Base-by-base conservation (phyloP, 345 rosid species). In the Corchorus olitorius region DNA sequence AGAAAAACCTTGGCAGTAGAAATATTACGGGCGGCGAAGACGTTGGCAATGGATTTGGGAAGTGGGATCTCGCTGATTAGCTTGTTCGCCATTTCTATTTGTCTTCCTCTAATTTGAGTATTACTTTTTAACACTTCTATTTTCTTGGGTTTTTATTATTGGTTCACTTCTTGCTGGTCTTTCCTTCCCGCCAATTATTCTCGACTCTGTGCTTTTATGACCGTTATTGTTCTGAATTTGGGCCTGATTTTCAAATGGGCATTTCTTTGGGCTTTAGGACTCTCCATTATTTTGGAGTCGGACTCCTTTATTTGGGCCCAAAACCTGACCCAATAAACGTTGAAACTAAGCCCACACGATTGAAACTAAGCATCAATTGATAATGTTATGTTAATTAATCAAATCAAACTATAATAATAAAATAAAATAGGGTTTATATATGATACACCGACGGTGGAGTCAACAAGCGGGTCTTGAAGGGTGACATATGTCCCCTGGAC, bases 21-120 rank as follows among this genome's bases (percentile, higher is more conserved):
- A 84, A 91, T 87, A 84, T 90, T 92, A 8, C 92, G 90, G 53
- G 97, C 97, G 22, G 94, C 76, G 87, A 94, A 91, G 54, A 92
- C 70, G 64, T 86, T 84, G 33, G 91, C 82, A 50, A 89, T 85
- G 61, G 84, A 84, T 73, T 52, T 83, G 45, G 84, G 91, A 22
- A 94, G 92, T 14, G 84, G 83, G 78, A 92, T 85, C 74, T 89
- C 94, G 50, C 84, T 76, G 84, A 94, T 88, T 78, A 77, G 81
- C 85, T 86, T 91, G 84, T 84, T 89, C 79, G 97, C 92, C 94
- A 88, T 89, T 4, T 54, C 43, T 43, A 27, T 49, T 69, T 67
- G 13, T 49, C 41, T 49, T 27, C 56, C 8, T 68, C 27, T 55
- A 68, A 48, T 48, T 67, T 20, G 72, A 67, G 22, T 67, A 27